Percentiles rank a stretch among this genome's conserved stretches.
These are phyloP conservation scores for Haematococcus sp. DNA, from an alignment of 139 green algal species.

Conservation along the genomic window DNA sequence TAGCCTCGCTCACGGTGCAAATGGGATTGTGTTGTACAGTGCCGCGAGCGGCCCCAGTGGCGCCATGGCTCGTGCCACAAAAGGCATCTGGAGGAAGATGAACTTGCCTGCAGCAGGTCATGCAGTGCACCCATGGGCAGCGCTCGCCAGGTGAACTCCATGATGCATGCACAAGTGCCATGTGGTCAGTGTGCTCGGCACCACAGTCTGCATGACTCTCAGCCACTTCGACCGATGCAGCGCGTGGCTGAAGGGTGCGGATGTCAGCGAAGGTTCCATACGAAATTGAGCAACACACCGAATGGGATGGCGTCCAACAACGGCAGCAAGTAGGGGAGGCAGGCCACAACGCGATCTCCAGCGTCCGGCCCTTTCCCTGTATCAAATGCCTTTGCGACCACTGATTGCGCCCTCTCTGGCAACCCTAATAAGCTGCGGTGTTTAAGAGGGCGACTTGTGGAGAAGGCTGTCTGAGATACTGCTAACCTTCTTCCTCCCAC, in stretches of 20 bases:
- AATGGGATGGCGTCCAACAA: constrained; percentile 57
- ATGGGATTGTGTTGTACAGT: constrained; percentile 53
- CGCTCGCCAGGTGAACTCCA: background rate
- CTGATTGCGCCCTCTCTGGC: too few relatives aligned
- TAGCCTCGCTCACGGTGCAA: constrained; percentile 45
- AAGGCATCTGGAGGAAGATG: constrained; percentile 56
- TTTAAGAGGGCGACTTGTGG: too few relatives aligned
- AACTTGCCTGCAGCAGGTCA: constrained; percentile 40
- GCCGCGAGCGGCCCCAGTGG: constrained; percentile 42
- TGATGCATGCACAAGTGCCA: background rate
- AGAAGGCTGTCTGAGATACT: too few relatives aligned
- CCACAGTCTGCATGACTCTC: background rate
- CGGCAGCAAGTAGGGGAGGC: constrained; percentile 55
- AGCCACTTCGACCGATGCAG: too few relatives aligned
- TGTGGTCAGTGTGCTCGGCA: background rate
- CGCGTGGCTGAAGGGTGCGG: too few relatives aligned
- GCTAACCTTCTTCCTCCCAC: too few relatives aligned
- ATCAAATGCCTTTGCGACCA: too few relatives aligned
- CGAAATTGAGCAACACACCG: constrained; percentile 16
- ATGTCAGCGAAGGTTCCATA: too few relatives aligned
- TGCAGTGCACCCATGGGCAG: background rate
- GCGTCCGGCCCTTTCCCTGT: background rate
- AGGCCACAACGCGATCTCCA: constrained; percentile 30
- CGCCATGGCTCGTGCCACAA: constrained; percentile 44
- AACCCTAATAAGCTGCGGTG: too few relatives aligned